Evolutionary conservation across 495 filamentous ascomycete genomes (phyloP).

Genomic region (Daldinia bambusicola): DNA sequence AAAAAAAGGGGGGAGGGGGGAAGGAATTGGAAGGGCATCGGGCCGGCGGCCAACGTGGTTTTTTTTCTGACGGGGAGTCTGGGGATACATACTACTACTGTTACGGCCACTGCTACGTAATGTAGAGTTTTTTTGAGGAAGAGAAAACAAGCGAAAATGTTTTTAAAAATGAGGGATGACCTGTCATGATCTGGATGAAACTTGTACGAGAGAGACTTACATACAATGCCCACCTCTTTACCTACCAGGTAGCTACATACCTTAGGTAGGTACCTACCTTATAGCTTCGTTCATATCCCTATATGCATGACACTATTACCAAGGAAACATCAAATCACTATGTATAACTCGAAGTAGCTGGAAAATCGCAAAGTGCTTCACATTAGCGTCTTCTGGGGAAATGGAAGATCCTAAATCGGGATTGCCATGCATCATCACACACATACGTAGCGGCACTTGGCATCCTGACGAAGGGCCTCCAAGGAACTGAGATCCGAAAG

Average conservation of each 20-base stretch:
- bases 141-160: slow-evolving; percentile 5
- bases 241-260: too few species aligned
- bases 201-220: slow-evolving; percentile 23
- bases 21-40: slow-evolving; percentile 12
- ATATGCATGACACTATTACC: slow-evolving; percentile 36
- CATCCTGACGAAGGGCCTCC: slow-evolving; percentile 7
- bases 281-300: slow-evolving; percentile 1
- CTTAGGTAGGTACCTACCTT: not conserved
- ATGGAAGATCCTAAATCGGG: slow-evolving; percentile 19
- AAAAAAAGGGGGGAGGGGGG: slow-evolving; percentile 28
- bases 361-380: slow-evolving; percentile 14
- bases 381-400: slow-evolving; percentile 27
- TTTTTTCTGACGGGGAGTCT: slow-evolving; percentile 19
- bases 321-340: slow-evolving; percentile 18
- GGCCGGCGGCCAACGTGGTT: slow-evolving; percentile 39
- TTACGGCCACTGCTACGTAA: slow-evolving; percentile 26
- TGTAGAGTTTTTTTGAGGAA: slow-evolving; percentile 7
- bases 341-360: slow-evolving; percentile 6
- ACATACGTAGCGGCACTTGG: slow-evolving; percentile 25
- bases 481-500: slow-evolving; percentile 34
- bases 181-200: slow-evolving; percentile 29
- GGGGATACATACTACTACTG: slow-evolving; percentile 14
- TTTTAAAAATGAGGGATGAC: slow-evolving; percentile 30
- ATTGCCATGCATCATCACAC: slow-evolving; percentile 12
- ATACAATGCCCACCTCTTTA: slow-evolving; percentile 2